phyloP scores from a whole-genome alignment of 805 yeast genomes.

The Grigorovia transvaalensis region DNA sequence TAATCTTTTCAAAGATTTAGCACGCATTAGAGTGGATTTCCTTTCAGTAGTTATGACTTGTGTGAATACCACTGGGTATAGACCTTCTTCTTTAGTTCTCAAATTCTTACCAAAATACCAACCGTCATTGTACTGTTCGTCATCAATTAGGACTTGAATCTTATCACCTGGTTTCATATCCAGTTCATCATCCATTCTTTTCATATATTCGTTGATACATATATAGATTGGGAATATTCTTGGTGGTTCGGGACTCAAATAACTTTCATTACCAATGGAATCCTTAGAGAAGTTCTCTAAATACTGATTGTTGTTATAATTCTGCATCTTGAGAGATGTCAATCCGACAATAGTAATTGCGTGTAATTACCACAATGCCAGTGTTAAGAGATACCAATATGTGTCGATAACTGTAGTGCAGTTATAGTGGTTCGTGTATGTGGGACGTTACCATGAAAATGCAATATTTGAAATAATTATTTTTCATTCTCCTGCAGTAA shows the following conservation, averaged over 20 bases:
- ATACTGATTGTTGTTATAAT: not conserved
- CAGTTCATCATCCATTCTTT: slow-evolving; percentile 84
- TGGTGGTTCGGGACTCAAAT: slow-evolving; percentile 3
- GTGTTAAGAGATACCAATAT: not conserved
- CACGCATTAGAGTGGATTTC: slow-evolving; percentile 39
- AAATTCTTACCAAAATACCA: slow-evolving; percentile 91
- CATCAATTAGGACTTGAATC: slow-evolving; percentile 84
- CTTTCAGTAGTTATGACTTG: slow-evolving; percentile 34
- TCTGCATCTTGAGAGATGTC: not conserved
- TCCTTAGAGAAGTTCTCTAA: not conserved
- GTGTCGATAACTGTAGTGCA: slow-evolving; percentile 5
- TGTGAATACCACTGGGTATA: slow-evolving; percentile 87
- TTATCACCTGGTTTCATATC: slow-evolving; percentile 73
- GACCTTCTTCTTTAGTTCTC: slow-evolving; percentile 63
- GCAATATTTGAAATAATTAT: not conserved
- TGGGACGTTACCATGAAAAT: no score
- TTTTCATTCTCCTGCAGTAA: not conserved
- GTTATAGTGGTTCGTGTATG: no score
- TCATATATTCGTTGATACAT: slow-evolving; percentile 78
- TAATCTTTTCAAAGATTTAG: slow-evolving; percentile 46
- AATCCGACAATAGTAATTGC: no score
- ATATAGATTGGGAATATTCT: slow-evolving; percentile 28
- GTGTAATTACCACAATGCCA: no score
- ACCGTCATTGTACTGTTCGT: slow-evolving; percentile 87
- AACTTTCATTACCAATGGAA: slow-evolving; percentile 1